Percentiles rank a stretch among this genome's conserved stretches.
These are phyloP conservation scores for Leccinum barrowsii DNA, from an alignment of 768 basidiomycete genomes.

Conservation along the genomic window DNA sequence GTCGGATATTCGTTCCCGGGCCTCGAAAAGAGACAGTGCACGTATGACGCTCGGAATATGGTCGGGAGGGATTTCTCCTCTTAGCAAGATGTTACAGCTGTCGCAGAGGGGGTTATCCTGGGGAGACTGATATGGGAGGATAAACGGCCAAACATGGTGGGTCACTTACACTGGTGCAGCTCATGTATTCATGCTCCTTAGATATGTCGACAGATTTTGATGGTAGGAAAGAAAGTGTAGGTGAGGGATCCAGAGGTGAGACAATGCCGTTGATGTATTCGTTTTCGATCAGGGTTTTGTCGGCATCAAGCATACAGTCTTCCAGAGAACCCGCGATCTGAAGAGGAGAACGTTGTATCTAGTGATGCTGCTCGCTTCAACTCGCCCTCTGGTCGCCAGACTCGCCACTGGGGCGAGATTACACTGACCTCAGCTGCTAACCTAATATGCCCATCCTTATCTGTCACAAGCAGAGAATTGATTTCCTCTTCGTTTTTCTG, in stretches of 20 bases:
- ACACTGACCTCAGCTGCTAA: conserved; percentile 7
- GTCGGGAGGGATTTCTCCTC: conserved; percentile 15
- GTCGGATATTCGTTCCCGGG: conserved; percentile 5
- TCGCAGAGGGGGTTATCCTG: conserved; percentile 16
- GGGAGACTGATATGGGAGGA: neutral
- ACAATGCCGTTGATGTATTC: neutral
- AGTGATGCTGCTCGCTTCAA: conserved; percentile 1
- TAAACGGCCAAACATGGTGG: neutral
- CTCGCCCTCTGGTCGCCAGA: neutral
- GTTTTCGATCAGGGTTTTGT: neutral
- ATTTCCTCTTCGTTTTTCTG: neutral
- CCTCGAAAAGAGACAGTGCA: conserved; percentile 17
- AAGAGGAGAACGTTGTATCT: neutral
- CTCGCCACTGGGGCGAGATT: neutral
- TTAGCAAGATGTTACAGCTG: conserved; percentile 11
- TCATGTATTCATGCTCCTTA: conserved; percentile 3
- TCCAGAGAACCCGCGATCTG: neutral
- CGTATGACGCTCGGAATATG: conserved; percentile 24
- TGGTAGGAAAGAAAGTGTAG: neutral
- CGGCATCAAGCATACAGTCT: neutral
- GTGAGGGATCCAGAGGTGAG: neutral
- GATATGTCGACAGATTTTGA: conserved; percentile 1
- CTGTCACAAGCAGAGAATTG: neutral
- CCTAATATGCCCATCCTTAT: neutral
- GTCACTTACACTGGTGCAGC: conserved; percentile 11